Evolutionary conservation across 2,329 filamentous ascomycete species (phyloP).

Genomic region (Fusarium poae): DNA sequence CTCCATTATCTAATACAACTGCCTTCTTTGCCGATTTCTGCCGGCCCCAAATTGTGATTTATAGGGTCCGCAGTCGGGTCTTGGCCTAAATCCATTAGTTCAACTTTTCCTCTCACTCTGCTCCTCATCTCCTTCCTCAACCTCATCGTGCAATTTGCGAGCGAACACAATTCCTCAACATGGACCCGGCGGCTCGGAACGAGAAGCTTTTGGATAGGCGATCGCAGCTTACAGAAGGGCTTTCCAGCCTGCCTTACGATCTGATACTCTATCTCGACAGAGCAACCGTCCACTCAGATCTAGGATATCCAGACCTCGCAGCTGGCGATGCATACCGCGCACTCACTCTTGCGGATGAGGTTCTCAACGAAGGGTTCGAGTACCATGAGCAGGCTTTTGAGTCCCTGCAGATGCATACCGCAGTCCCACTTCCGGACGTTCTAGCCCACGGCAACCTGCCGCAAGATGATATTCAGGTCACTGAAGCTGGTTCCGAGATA

Average conservation of each 20-base stretch:
- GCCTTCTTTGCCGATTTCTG: conserved; percentile 18
- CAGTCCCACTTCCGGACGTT: conserved; percentile 58
- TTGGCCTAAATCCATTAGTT: conserved; percentile 26
- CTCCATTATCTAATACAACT: conserved; percentile 1
- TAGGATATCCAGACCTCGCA: conserved; percentile 91
- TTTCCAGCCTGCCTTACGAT: conserved; percentile 69
- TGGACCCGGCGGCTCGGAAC: conserved; percentile 56
- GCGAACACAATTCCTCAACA: conserved; percentile 16
- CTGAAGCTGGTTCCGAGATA: conserved; percentile 52
- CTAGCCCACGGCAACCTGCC: conserved; percentile 60
- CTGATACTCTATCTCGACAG: conserved; percentile 76
- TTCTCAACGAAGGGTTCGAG: conserved; percentile 82
- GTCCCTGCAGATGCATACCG: conserved; percentile 57
- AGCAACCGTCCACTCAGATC: conserved; percentile 75
- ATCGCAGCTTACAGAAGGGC: conserved; percentile 67
- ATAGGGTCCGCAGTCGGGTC: conserved; percentile 20
- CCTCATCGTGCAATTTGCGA: background rate
- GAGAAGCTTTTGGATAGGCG: conserved; percentile 67
- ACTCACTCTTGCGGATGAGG: conserved; percentile 86
- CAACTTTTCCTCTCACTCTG: conserved; percentile 25
- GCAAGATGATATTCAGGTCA: conserved; percentile 52
- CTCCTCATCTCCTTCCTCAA: conserved; percentile 3
- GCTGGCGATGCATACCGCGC: conserved; percentile 91
- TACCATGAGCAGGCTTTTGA: conserved; percentile 78
- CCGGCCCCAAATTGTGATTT: conserved; percentile 24